phyloP scores from a whole-genome alignment of 192 early-diverging fungal genomes.

The Dispira parvispora region DNA sequence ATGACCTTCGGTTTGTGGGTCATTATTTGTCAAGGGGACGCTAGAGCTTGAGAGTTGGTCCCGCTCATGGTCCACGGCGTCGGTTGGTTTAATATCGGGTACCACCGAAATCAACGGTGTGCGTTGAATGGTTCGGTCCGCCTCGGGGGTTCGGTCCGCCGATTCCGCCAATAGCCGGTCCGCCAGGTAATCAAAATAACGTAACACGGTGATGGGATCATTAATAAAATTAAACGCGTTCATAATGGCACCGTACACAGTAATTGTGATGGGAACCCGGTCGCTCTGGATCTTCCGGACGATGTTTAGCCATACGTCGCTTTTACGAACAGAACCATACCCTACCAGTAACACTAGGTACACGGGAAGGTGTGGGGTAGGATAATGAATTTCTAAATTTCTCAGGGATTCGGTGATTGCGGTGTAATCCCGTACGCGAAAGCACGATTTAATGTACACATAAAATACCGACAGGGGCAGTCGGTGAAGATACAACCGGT shows the following conservation, averaged over 20 bases:
- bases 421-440: neutral
- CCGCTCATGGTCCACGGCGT: neutral
- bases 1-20: neutral
- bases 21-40: neutral
- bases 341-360: slow-evolving; percentile 6
- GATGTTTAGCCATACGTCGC: neutral
- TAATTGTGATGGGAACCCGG: slow-evolving; percentile 4
- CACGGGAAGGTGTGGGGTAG: neutral
- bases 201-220: neutral
- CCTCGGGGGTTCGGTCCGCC: too few relatives aligned
- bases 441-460: neutral
- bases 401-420: neutral
- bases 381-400: neutral
- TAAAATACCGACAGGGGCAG: neutral
- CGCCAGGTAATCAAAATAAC: slow-evolving; percentile 1
- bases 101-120: neutral
- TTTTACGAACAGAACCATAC: neutral
- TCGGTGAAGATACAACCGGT: too few relatives aligned
- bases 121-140: neutral
- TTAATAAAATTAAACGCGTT: slow-evolving; percentile 5
- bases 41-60: neutral
- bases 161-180: neutral
- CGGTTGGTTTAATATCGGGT: neutral
- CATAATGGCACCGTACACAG: slow-evolving; percentile 9
- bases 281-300: neutral